phyloP scores from a whole-genome alignment of 202 grass and related monocot genomes.

The Musa balbisiana region DNA sequence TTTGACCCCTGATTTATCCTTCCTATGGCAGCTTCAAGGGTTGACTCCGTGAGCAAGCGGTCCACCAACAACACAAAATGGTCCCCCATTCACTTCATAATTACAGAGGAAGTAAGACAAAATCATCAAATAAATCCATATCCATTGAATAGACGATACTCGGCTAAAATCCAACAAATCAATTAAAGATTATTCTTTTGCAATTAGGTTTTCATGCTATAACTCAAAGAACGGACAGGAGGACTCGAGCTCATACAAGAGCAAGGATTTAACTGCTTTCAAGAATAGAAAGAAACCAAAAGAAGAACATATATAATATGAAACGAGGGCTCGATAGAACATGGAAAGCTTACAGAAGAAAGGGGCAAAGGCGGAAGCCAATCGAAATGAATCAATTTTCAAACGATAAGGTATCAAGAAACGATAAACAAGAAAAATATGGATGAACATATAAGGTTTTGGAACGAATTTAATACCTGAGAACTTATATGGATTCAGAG shows the following conservation, averaged over 20 bases:
- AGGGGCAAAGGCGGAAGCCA: not conserved
- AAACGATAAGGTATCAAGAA: not conserved
- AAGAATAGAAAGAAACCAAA: too few species aligned
- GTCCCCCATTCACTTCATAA: slow-evolving; percentile 44
- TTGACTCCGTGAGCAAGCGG: slow-evolving; percentile 70
- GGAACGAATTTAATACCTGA: not conserved
- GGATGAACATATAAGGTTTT: not conserved
- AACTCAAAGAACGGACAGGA: not conserved
- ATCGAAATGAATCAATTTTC: not conserved
- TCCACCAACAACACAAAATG: slow-evolving; percentile 70
- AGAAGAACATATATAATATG: too few species aligned
- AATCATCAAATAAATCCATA: slow-evolving; percentile 8
- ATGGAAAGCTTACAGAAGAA: not conserved
- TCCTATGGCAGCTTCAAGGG: slow-evolving; percentile 43
- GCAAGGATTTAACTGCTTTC: not conserved
- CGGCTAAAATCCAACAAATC: too few species aligned
- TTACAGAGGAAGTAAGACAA: not conserved
- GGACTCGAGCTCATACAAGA: not conserved
- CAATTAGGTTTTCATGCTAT: not conserved
- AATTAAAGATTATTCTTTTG: not conserved
- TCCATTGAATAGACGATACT: not conserved
- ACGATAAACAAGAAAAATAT: not conserved
- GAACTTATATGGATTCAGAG: not conserved
- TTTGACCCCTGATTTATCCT: slow-evolving; percentile 23
- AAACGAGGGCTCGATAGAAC: too few species aligned